Base-by-base conservation (phyloP, 2,329 filamentous ascomycete genomes). In the Colletotrichum karsti region DNA sequence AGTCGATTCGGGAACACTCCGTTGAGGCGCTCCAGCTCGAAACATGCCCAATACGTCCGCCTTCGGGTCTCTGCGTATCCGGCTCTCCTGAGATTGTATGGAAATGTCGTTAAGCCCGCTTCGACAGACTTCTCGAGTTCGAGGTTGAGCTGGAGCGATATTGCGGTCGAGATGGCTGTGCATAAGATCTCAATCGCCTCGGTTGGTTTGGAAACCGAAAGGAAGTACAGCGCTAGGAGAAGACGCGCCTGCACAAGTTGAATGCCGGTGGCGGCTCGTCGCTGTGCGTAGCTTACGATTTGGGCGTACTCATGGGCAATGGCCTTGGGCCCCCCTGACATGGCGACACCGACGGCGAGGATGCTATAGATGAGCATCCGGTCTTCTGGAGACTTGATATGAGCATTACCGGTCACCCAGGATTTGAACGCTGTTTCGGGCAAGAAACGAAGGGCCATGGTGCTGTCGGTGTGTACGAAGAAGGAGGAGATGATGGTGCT, bases 11-110 rank as follows among this genome's bases (percentile, higher is more conserved):
- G 84, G 58, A 85, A 89, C 67, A 89, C 85, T 13, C 87, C 87
- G 53, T 88, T 89, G 68, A 91, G 87, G 53, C 90, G 87, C 78
- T 94, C 92, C 76, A 92, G 85, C 72, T 93, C 80, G 72, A 91
- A 92, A 57, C 89, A 86, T 28, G 89, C 88, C 91, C 91, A 94
- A 73, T 93, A 91, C 0, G 91, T 93, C 63, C 92, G 84, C 70
- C 91, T 85, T 67, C 89, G 85, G 72, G 90, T 91, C 77, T 94
- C 92, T 24, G 86, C 85, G 71, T 90, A 86, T 30, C 87, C 88
- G 55, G 79, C 78, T 64, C 82, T 84, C 71, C 85, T 87, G 70
- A 92, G 82, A 20, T 84, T 87, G 73, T 88, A 90, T 5, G 88
- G 88, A 59, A 83, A 86, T 0, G 74, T 73, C n/a, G 78, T 73